Conservation (phyloP, 1,139 yeast species). For the Geotrichum restrictum region DNA sequence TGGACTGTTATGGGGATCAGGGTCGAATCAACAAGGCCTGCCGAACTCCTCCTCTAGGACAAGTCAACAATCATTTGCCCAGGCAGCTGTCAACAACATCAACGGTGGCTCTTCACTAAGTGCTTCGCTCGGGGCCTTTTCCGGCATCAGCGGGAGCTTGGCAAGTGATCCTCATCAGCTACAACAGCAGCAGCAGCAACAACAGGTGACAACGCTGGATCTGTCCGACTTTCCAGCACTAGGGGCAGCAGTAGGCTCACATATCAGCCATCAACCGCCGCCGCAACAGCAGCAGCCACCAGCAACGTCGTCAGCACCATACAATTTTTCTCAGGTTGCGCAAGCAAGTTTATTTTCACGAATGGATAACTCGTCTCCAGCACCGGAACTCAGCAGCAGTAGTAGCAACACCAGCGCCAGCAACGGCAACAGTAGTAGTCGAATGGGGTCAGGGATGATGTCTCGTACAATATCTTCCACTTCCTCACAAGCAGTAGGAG, state of each 20-base stretch:
- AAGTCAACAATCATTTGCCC: slow-evolving; percentile 21
- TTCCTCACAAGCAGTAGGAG: slow-evolving; percentile 9
- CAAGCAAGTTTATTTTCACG: slow-evolving; percentile 18
- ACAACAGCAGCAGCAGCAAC: not conserved
- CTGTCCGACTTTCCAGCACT: slow-evolving; percentile 3
- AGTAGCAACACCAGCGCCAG: slow-evolving; percentile 20
- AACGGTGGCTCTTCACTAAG: slow-evolving; percentile 4
- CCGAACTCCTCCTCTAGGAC: not conserved
- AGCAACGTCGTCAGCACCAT: not conserved
- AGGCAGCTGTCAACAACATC: slow-evolving; percentile 23
- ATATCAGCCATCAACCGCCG: slow-evolving; percentile 9
- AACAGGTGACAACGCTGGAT: slow-evolving; percentile 1
- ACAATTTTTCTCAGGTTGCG: slow-evolving; percentile 13
- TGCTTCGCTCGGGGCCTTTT: not conserved
- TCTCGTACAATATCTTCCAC: slow-evolving; percentile 6
- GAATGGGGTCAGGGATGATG: slow-evolving; percentile 12
- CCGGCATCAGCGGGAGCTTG: not conserved
- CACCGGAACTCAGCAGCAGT: slow-evolving; percentile 15
- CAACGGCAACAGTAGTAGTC: slow-evolving; percentile 17
- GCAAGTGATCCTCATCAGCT: not conserved
- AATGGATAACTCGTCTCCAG: slow-evolving; percentile 13
- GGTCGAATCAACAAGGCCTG: slow-evolving; percentile 9
- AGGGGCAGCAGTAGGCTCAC: slow-evolving; percentile 22
- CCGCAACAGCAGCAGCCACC: slow-evolving; percentile 18
- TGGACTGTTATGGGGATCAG: slow-evolving; percentile 12